Evolutionary conservation across 176 grass and related monocot species (phyloP).

Genomic region (Oryza officinalis): DNA sequence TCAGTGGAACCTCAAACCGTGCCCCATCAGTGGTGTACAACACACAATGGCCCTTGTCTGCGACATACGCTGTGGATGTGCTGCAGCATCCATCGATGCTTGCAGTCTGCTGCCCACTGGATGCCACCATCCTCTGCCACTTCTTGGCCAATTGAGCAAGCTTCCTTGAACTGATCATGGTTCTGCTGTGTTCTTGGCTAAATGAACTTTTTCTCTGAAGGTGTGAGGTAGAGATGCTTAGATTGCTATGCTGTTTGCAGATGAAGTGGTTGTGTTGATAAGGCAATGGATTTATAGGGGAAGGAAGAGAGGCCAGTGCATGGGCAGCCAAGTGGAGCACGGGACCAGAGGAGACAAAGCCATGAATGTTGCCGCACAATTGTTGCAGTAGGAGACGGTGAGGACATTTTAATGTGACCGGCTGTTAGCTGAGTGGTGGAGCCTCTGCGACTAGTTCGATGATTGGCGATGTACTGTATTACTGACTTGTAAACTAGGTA

Average conservation of each 20-base stretch:
- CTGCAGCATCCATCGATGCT: not conserved
- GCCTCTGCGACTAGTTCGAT: not conserved
- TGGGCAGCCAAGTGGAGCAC: not conserved
- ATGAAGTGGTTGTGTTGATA: constrained; percentile 7
- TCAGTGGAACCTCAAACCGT: constrained; percentile 38
- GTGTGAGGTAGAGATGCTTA: not conserved
- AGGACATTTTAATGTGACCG: constrained; percentile 19
- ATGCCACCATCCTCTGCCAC: constrained; percentile 48
- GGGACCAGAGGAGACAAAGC: constrained; percentile 23
- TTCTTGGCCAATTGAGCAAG: constrained; percentile 45
- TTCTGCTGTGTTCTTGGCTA: not conserved
- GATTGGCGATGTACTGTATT: not conserved
- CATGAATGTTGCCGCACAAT: constrained; percentile 35
- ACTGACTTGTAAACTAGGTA: not conserved
- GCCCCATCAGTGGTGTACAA: constrained; percentile 18
- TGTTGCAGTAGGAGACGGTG: not conserved
- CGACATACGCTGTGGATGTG: not conserved
- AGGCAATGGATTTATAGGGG: constrained; percentile 36
- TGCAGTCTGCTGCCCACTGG: not conserved
- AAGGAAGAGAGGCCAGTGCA: not conserved
- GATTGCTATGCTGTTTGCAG: not conserved
- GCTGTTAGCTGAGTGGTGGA: not conserved
- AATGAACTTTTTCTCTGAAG: not conserved
- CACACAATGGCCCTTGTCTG: constrained; percentile 16
- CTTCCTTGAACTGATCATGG: constrained; percentile 50